These are phyloP conservation scores for Fraxinus ornus DNA, from an alignment of 305 asterid genomes.

Conservation along the genomic window DNA sequence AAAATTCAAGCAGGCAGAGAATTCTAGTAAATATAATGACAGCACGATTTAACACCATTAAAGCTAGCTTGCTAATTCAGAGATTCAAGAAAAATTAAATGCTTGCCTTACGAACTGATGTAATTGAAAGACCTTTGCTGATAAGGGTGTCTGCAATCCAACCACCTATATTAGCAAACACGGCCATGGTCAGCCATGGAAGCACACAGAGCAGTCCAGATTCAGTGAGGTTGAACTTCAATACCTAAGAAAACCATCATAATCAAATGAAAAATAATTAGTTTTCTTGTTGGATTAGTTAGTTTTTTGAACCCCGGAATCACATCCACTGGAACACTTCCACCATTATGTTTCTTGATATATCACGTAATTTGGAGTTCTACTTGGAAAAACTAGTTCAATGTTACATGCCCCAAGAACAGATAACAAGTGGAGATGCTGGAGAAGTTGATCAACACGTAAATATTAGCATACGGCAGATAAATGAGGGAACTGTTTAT, in stretches of 20 bases:
- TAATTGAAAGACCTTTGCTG: constrained; percentile 53
- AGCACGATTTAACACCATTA: neutral
- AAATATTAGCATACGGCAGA: neutral
- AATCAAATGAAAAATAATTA: neutral
- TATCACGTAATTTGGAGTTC: neutral
- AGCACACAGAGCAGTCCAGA: constrained; percentile 52
- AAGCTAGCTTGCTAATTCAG: constrained; percentile 10
- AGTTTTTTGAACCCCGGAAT: neutral
- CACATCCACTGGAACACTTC: neutral
- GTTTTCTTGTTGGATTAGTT: neutral
- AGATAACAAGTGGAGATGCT: neutral
- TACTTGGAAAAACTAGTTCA: neutral
- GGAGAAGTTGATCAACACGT: neutral
- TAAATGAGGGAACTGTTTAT: neutral
- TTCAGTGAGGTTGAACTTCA: constrained; percentile 61
- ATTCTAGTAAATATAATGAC: neutral
- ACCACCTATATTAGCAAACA: constrained; percentile 56
- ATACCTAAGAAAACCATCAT: constrained; percentile 34
- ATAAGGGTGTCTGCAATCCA: constrained; percentile 61
- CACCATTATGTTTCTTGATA: neutral
- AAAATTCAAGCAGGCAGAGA: neutral
- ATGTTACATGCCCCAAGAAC: neutral
- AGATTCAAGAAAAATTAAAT: constrained; percentile 9
- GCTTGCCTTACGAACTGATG: constrained; percentile 76
- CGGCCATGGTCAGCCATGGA: constrained; percentile 62